Base-by-base conservation (phyloP, 352 stramenopile genomes). In the Aphanomyces euteiches region DNA sequence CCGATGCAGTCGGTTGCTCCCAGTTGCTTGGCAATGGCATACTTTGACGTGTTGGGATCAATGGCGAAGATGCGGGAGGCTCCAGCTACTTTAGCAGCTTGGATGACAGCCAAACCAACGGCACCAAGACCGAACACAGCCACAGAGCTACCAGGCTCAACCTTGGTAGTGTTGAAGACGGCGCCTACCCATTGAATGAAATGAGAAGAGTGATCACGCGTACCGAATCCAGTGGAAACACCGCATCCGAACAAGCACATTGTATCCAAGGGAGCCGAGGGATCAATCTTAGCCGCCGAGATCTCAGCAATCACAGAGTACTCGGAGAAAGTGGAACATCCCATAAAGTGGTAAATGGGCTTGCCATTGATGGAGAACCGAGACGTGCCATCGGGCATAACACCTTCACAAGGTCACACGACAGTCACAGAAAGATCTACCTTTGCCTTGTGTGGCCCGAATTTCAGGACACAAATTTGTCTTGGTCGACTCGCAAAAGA, bases 41-140 rank as follows among this genome's bases (percentile, higher is more conserved):
- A 74, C 28, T 74, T 74, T 19, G 64, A 19, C n/a, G 37, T 10
- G 28, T 74, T 74, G 10, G 66, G 38, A 40, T 74, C 69, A 15
- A 74, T 73, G 3, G 69, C 69, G 39, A 74, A 66, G 64, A 74
- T 74, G 34, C 66, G 58, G 12, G 7, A 73, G 15, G 59, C 58
- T 7, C 69, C 69, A 4, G 69, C 69, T 5, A 41, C n/a, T 38
- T 74, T 74, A 10, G 64, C 64, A 17, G 64, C 64, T 59, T 70
- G 69, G 69, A 98, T 87, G n/a, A 96, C 88, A 34, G 90, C 88
- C n/a, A 98, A 78, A 50, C 87, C 83, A 10, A 98, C 90, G 40
- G 89, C 89, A 19, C 92, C 92, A n/a, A 97, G 65, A 47, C 91
- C 91, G 80, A 96, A 97, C 7, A 97, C 90, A 19, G 90, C 90